Evolutionary conservation across 2,329 filamentous ascomycete species (phyloP).

Genomic region (Monosporascus sp.): DNA sequence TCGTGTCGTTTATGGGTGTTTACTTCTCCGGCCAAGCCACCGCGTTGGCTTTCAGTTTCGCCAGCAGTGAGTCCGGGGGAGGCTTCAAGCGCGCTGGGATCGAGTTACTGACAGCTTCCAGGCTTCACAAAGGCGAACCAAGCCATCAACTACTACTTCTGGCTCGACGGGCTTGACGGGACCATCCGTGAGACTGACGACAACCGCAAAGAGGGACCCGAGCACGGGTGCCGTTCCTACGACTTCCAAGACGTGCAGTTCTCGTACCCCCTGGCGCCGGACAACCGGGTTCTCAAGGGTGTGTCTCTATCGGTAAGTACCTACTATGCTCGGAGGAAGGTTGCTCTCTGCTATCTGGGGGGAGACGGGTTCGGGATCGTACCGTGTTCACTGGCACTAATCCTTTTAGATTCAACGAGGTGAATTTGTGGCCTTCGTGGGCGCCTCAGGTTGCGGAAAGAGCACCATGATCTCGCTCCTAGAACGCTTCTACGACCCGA

Average conservation of each 20-base stretch:
- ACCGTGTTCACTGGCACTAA: background rate
- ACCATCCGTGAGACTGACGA: constrained; percentile 36
- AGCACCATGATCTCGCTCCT: constrained; percentile 53
- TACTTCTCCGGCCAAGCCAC: constrained; percentile 41
- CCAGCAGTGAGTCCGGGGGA: constrained; percentile 38
- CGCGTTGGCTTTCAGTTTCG: constrained; percentile 38
- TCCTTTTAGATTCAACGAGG: constrained; percentile 34
- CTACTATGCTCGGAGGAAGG: constrained; percentile 2
- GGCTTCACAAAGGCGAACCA: constrained; percentile 45
- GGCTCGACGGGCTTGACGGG: constrained; percentile 37
- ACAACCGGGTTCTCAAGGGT: constrained; percentile 36
- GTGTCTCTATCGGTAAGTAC: constrained; percentile 31
- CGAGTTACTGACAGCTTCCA: constrained; percentile 2
- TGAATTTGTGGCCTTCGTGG: constrained; percentile 50
- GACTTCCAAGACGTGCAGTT: constrained; percentile 55
- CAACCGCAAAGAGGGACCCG: constrained; percentile 33
- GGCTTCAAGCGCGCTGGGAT: background rate
- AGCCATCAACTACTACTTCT: constrained; percentile 46
- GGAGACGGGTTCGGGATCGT: no score
- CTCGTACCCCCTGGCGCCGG: constrained; percentile 49
- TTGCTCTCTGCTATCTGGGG: background rate
- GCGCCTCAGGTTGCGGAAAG: constrained; percentile 55
- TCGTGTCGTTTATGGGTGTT: constrained; percentile 47
- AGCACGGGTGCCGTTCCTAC: constrained; percentile 28
- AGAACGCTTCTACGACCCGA: constrained; percentile 40